Evolutionary conservation across 2,329 filamentous ascomycete species (phyloP).

Genomic region (Colletotrichum endophyticum): DNA sequence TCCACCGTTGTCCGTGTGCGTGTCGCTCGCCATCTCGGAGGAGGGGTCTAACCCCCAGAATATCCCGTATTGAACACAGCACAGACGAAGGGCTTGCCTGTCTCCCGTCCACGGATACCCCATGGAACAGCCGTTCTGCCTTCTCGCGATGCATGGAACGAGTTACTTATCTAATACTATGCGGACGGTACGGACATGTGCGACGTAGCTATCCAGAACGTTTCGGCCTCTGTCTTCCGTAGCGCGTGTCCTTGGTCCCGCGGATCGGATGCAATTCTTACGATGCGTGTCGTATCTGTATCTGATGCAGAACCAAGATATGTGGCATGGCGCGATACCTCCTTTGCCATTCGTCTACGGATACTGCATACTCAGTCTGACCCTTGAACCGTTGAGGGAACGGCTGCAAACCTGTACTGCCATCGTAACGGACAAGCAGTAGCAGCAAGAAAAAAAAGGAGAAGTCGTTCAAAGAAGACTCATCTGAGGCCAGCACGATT

Average conservation of each 20-base stretch:
- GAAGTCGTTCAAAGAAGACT: conserved; percentile 21
- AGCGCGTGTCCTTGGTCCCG: not conserved
- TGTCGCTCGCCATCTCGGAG: not conserved
- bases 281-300: not conserved
- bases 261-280: not conserved
- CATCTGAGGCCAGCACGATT: conserved; percentile 8
- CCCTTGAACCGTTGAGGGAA: not conserved
- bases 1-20: not conserved
- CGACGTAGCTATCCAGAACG: not conserved
- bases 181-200: not conserved
- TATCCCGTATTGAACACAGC: not conserved
- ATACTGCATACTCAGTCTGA: not conserved
- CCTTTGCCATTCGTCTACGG: not conserved
- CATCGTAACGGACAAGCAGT: not conserved
- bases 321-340: not conserved
- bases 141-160: not conserved
- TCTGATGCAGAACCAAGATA: not conserved
- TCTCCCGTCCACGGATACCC: not conserved
- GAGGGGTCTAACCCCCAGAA: not conserved
- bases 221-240: not conserved
- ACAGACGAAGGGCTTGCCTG: not conserved
- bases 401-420: not conserved
- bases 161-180: not conserved
- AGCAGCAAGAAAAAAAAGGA: not conserved
- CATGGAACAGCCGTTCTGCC: not conserved